These are phyloP conservation scores for Lasiosphaeris hirsuta DNA, from an alignment of 495 filamentous ascomycete genomes.

Conservation along the genomic window DNA sequence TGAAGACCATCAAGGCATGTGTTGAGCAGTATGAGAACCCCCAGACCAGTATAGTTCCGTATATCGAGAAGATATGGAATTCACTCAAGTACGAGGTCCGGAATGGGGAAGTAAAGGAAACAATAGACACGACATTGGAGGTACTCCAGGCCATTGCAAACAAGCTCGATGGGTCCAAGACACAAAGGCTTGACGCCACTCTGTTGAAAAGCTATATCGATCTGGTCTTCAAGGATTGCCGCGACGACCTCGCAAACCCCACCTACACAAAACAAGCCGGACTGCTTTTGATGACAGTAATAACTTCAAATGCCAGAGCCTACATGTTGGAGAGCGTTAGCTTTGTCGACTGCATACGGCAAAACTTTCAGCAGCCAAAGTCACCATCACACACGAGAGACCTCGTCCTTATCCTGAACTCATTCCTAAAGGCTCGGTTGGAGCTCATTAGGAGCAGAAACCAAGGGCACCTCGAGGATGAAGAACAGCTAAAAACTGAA, in stretches of 20 bases:
- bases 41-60: slow-evolving; percentile 38
- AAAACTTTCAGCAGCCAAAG: slow-evolving; percentile 39
- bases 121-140: slow-evolving; percentile 44
- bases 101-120: slow-evolving; percentile 52
- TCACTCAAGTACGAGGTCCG: slow-evolving; percentile 57
- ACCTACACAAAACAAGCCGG: slow-evolving; percentile 46
- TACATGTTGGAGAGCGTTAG: slow-evolving; percentile 33
- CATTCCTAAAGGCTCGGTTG: slow-evolving; percentile 35
- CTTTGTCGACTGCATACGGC: slow-evolving; percentile 35
- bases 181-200: slow-evolving; percentile 32
- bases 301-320: slow-evolving; percentile 29
- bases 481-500: slow-evolving; percentile 22
- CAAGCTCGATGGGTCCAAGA: slow-evolving; percentile 32
- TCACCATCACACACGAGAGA: slow-evolving; percentile 40
- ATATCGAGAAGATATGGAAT: slow-evolving; percentile 47
- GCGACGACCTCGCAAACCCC: slow-evolving; percentile 41
- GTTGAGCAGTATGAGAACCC: slow-evolving; percentile 39
- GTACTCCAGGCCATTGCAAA: slow-evolving; percentile 43
- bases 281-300: slow-evolving; percentile 42
- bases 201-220: slow-evolving; percentile 36
- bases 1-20: slow-evolving; percentile 47
- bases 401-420: slow-evolving; percentile 40
- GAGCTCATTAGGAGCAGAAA: slow-evolving; percentile 26
- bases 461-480: slow-evolving; percentile 24
- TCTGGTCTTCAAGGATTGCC: slow-evolving; percentile 39